Percentiles rank a stretch among this genome's conserved stretches.
Evolutionary conservation across 345 rosid genomes (phyloP).

Genomic region (Pistacia integerrima): DNA sequence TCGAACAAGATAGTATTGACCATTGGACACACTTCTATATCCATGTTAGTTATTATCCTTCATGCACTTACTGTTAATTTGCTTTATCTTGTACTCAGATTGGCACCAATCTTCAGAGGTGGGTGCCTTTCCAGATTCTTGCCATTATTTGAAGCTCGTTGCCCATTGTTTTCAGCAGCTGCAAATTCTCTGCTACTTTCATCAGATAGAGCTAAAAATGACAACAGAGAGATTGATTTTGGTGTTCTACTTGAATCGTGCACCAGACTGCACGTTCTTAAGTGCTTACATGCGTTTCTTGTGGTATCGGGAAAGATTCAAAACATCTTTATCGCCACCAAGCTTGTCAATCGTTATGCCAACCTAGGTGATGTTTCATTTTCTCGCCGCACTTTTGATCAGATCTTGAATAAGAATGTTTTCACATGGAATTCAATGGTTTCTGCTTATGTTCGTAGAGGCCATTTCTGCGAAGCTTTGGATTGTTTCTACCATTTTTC

Average conservation of each 20-base stretch:
- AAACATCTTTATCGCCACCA: slow-evolving; percentile 31
- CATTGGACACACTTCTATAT: too few species aligned
- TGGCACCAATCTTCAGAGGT: slow-evolving; percentile 37
- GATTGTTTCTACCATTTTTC: slow-evolving; percentile 43
- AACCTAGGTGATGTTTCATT: slow-evolving; percentile 33
- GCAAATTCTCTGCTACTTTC: slow-evolving; percentile 28
- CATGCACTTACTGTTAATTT: too few species aligned
- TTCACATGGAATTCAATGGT: slow-evolving; percentile 61
- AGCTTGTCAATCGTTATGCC: slow-evolving; percentile 53
- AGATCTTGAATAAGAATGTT: slow-evolving; percentile 42
- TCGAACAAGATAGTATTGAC: too few species aligned
- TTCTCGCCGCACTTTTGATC: slow-evolving; percentile 42
- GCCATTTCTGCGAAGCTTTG: slow-evolving; percentile 36
- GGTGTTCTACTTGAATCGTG: slow-evolving; percentile 40
- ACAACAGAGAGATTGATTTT: slow-evolving; percentile 32
- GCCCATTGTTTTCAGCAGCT: slow-evolving; percentile 31
- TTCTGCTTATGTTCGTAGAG: slow-evolving; percentile 46
- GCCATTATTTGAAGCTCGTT: slow-evolving; percentile 17
- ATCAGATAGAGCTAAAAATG: slow-evolving; percentile 12
- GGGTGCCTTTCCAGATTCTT: slow-evolving; percentile 27
- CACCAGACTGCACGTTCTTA: slow-evolving; percentile 33
- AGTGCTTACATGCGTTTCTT: slow-evolving; percentile 46
- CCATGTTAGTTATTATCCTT: too few species aligned
- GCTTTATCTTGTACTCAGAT: slow-evolving; percentile 28
- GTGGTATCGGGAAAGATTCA: slow-evolving; percentile 39